Evolutionary conservation across 257 asterid genomes (phyloP), one percentile per base, ranked within the genome.

Genomic region (Cordia subcordata): DNA sequence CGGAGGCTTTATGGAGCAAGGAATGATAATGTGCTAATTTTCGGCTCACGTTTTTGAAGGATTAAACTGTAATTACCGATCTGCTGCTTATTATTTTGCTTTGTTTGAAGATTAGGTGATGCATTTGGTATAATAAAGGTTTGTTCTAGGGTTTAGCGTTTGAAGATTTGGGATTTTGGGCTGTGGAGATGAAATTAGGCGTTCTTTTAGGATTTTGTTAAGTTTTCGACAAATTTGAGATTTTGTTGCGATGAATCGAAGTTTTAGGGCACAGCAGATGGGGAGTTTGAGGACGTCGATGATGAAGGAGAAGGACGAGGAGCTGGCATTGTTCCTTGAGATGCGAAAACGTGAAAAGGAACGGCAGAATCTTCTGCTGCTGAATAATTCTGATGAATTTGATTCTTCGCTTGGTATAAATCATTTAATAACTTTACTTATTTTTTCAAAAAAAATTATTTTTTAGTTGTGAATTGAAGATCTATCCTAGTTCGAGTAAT

Each of bases 331-430:
- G 79, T 91, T 91, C 70, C 76, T 87, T 32, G 98, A 91, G 80
- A 85, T 91, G 98, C 80, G 92, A 61, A 83, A 61, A 69, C 93
- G 88, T 40, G 98, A 91, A 75, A 88, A 88, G 68, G 96, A 81
- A 55, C 75, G 92, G 72, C 76, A 68, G 61, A 74, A 74, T 77
- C 90, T 79, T 72, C 82, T 75, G 64, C 79, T 87, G 45, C 85
- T 82, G 55, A 85, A 83, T 63, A 83, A 63, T 80, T 72, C 94
- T 45, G 88, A 91, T 58, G 95, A 85, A 63, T 84, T 91, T 60
- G 96, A 85, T 75, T 75, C 83, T 79, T 79, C 92, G 9, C 78
- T 82, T 58, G 96, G 96, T 90, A 77, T 13, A 37, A 14, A 21
- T 14, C 45, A 45, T n/a, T n/a, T n/a, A n/a, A n/a, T n/a, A n/a